A percentile compares a stretch with the other conserved stretches of the same genome.
phyloP scores from a whole-genome alignment of 75 land plant species.

The Isoetes taiwanensis region DNA sequence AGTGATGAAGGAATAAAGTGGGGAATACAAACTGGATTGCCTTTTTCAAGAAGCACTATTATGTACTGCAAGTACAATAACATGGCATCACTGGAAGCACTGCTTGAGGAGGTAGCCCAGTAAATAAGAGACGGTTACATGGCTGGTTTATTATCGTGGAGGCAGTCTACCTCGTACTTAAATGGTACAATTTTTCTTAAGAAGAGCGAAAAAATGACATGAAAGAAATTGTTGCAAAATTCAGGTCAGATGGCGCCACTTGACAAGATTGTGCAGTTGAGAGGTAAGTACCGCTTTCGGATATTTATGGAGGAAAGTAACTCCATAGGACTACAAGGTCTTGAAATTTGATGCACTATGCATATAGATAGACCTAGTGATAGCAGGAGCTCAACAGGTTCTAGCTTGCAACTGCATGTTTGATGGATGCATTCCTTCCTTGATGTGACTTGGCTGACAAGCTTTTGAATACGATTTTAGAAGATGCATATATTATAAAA shows the following conservation, averaged over 20 bases:
- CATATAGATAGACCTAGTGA: too few species aligned
- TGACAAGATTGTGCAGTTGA: constrained; percentile 64
- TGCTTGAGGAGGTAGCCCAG: constrained; percentile 44
- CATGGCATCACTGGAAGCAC: constrained; percentile 46
- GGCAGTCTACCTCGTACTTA: constrained; percentile 96
- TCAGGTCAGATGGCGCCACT: constrained; percentile 89
- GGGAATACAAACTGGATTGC: constrained; percentile 93
- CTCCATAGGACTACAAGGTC: too few species aligned
- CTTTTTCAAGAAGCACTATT: constrained; percentile 79
- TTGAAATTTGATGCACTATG: too few species aligned
- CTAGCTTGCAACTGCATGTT: too few species aligned
- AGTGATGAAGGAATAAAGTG: constrained; percentile 98
- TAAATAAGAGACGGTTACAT: constrained; percentile 41
- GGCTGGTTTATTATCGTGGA: constrained; percentile 91
- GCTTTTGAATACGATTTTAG: too few species aligned
- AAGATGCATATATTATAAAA: too few species aligned
- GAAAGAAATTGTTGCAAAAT: too few species aligned
- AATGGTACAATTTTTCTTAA: too few species aligned
- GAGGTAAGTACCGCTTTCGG: constrained; percentile 77
- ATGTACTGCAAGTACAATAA: constrained; percentile 88
- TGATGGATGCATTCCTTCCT: too few species aligned
- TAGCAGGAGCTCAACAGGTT: too few species aligned
- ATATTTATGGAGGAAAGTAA: constrained; percentile 85
- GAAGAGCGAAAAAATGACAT: too few species aligned
- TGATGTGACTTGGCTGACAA: too few species aligned